Base-by-base conservation (phyloP, 225 moss, liverwort and hornwort species). In the Ulota crispa region DNA sequence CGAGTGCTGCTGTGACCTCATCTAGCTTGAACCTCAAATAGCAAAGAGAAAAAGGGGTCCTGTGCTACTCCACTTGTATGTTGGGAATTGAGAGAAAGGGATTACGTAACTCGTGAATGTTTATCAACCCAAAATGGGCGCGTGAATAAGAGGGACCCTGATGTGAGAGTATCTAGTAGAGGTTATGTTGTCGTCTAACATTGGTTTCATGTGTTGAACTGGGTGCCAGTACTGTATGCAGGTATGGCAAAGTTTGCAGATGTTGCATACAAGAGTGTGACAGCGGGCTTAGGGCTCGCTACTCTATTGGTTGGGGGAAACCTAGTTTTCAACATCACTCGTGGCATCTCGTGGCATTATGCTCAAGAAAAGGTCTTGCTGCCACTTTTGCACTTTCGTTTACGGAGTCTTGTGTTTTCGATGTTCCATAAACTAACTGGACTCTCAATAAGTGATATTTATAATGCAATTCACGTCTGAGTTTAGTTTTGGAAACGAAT, bases 291-390 rank as follows among this genome's bases (percentile, higher is more conserved):
- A 69, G 97, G 97, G 30, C 80, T 97, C 78, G 94, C 95, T 57
- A 97, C 93, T 36, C 84, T 97, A 57, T 94, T 92, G 79, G 91
- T 97, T 72, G 95, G 95, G 72, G 95, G 88, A 42, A 97, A 95
- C 83, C 85, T 97, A 45, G 86, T 88, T 64, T 88, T 97, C 68
- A 97, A 97, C 64, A 95, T 97, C 41, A 91, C 93, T 85, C 88
- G 93, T 47, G 95, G 97, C 85, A 94, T 97, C 81, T 94, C 97
- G 50, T 97, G 97, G 97, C 95, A 97, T 85, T 95, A 94, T 78
- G 91, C 94, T 80, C 97, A 95, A 61, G 91, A 89, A 26, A 87
- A 89, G 89, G 90, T 92, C 54, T 82, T 23, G 42, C 85, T 72
- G 60, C 71, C 70, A 16, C 21, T 65, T 81, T 70, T 64, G 53